Evolutionary conservation across 257 asterid genomes (phyloP).

Genomic region (Gardenia jasminoides): DNA sequence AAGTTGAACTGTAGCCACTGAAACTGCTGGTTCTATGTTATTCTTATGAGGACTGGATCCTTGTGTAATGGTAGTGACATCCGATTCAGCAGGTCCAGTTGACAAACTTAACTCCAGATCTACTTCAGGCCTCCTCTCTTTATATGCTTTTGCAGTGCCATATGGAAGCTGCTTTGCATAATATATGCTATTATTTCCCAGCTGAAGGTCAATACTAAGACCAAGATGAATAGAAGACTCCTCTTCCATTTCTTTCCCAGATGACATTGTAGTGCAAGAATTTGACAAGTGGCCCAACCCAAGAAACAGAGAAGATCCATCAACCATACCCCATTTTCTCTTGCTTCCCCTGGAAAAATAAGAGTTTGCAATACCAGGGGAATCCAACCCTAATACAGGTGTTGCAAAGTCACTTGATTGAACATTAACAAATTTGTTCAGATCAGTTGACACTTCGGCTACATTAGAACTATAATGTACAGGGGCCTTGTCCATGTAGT

Average conservation of each 20-base stretch:
- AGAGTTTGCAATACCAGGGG: slow-evolving; percentile 25
- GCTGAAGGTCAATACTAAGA: slow-evolving; percentile 35
- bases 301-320: slow-evolving; percentile 46
- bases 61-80: slow-evolving; percentile 36
- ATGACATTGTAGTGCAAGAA: slow-evolving; percentile 36
- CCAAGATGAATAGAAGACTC: slow-evolving; percentile 46
- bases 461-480: slow-evolving; percentile 25
- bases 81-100: slow-evolving; percentile 52
- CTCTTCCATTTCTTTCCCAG: slow-evolving; percentile 44
- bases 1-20: slow-evolving; percentile 22
- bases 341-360: slow-evolving; percentile 32
- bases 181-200: slow-evolving; percentile 20
- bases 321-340: slow-evolving; percentile 37
- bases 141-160: slow-evolving; percentile 21
- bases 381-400: slow-evolving; percentile 27
- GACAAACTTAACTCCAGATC: slow-evolving; percentile 62
- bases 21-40: slow-evolving; percentile 25
- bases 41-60: slow-evolving; percentile 25
- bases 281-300: slow-evolving; percentile 46
- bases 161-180: slow-evolving; percentile 16
- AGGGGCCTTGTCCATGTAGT: slow-evolving; percentile 54
- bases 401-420: slow-evolving; percentile 7
- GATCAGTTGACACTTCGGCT: slow-evolving; percentile 28
- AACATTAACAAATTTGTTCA: slow-evolving; percentile 25
- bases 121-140: slow-evolving; percentile 31